A percentile compares a stretch with the other conserved stretches of the same genome.
Conservation (phyloP, 2,329 filamentous ascomycete genomes). For the Tolypocladium amazonense region DNA sequence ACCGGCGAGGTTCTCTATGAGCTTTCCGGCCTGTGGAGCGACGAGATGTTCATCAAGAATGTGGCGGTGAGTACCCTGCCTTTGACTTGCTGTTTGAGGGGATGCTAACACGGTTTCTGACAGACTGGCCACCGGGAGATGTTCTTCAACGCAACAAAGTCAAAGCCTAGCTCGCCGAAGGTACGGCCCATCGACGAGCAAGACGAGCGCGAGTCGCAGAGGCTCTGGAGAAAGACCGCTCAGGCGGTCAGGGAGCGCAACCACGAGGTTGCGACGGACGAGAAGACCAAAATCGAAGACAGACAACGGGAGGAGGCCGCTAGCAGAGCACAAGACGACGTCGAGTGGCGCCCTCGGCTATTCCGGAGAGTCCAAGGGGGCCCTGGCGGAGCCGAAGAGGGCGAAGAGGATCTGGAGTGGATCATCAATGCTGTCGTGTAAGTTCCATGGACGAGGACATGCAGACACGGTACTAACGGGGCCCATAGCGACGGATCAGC, state of each 20-base stretch:
- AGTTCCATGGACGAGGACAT: slow-evolving; percentile 11
- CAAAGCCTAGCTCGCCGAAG: slow-evolving; percentile 64
- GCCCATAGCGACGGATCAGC: slow-evolving; percentile 22
- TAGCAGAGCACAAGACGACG: slow-evolving; percentile 61
- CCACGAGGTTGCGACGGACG: slow-evolving; percentile 81
- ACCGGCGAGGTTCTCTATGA: slow-evolving; percentile 85
- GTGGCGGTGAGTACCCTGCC: slow-evolving; percentile 45
- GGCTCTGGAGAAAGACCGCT: slow-evolving; percentile 72
- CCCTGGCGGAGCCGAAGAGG: slow-evolving; percentile 61
- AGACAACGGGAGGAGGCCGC: slow-evolving; percentile 83
- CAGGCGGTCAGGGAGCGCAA: slow-evolving; percentile 75
- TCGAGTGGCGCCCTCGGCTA: slow-evolving; percentile 80
- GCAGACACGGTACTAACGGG: slow-evolving; percentile 5
- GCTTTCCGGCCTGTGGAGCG: slow-evolving; percentile 84
- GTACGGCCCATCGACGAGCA: slow-evolving; percentile 77
- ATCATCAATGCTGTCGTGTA: slow-evolving; percentile 84
- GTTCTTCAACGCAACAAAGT: slow-evolving; percentile 75
- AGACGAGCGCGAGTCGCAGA: slow-evolving; percentile 80
- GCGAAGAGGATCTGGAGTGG: slow-evolving; percentile 87
- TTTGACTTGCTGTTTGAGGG: no score
- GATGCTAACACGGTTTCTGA: neutral
- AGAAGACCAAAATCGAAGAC: slow-evolving; percentile 95
- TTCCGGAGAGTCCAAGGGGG: slow-evolving; percentile 69
- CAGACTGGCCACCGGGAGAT: slow-evolving; percentile 83
- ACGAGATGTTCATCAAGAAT: slow-evolving; percentile 89